Evolutionary conservation across 2,329 filamentous ascomycete species (phyloP), one percentile per base, ranked within the genome.

Genomic region (Botrytis pseudocinerea): DNA sequence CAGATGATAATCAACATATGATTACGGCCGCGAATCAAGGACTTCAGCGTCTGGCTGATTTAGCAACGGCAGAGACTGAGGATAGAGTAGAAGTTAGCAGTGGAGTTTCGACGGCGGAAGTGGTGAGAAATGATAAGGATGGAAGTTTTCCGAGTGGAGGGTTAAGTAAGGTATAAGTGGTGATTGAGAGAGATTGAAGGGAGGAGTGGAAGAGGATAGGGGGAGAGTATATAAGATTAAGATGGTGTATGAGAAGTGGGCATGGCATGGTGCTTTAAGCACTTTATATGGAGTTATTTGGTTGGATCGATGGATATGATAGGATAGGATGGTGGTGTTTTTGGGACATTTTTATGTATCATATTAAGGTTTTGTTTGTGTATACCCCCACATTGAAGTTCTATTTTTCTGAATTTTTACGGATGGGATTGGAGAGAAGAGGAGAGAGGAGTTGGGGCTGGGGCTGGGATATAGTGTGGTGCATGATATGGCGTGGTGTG

Each of bases 41-140:
- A 14, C 82, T 92, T 68, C 89, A 91, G 80, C 88, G 87, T 74
- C 82, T 91, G 14, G 90, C 89, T 12, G 88, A 91, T 76, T 80
- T 83, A 64, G 79, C 79, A 18, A 80, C 79, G n/a, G 79, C 79
- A 25, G 64, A 62, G 16, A 71, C 70, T 38, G 61, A 71, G 14
- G 70, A 71, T 57, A 44, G 70, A 44, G 60, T 38, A 32, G 65
- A 69, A 57, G n/a, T 18, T 22, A 2, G 51, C 4, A 57, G 51
- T 32, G 51, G 6, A 3, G 48, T 42, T 42, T 57, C 65, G 7
- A 57, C 48, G 12, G 18, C n/a, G 7, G 65, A 69, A 22, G n/a
- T 12, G 4, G 48, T 12, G 6, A 69, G 48, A 9, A 69, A 10
- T 25, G 48, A 68, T 9, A 68, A 68, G 25, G 64, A 65, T 57